A percentile compares a stretch with the other conserved stretches of the same genome.
These are phyloP conservation scores for Syzygium aromaticum DNA, from an alignment of 345 rosid species.

Conservation along the genomic window DNA sequence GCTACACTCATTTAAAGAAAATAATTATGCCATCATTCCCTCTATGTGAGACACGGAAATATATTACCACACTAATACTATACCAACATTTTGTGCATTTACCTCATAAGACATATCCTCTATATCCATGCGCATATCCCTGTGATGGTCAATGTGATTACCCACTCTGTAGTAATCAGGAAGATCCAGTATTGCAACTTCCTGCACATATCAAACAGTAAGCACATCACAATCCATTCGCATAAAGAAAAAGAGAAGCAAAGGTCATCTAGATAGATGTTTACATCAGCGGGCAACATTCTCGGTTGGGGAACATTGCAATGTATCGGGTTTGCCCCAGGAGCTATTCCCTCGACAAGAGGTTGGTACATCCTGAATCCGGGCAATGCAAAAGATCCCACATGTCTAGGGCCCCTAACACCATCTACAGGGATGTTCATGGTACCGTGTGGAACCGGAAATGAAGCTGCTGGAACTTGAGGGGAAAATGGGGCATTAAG, in stretches of 20 bases:
- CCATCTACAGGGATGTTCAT: constrained; percentile 34
- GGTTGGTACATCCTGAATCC: constrained; percentile 43
- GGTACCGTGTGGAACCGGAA: constrained; percentile 23
- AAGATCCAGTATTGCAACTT: constrained; percentile 49
- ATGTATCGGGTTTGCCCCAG: constrained; percentile 34
- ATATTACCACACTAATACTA: background rate
- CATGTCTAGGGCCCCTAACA: constrained; percentile 43
- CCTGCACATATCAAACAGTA: constrained; percentile 31
- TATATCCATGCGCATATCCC: constrained; percentile 90
- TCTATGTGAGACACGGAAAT: background rate
- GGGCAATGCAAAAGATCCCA: constrained; percentile 35
- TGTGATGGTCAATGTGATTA: constrained; percentile 53
- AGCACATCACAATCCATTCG: background rate
- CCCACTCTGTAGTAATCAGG: constrained; percentile 42
- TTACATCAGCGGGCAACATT: constrained; percentile 55
- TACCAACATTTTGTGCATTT: constrained; percentile 1
- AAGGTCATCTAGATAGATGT: background rate
- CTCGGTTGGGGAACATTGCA: constrained; percentile 46
- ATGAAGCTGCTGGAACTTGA: constrained; percentile 39
- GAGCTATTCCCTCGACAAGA: constrained; percentile 17
- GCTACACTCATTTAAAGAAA: background rate
- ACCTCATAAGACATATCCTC: constrained; percentile 94
- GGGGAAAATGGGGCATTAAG: constrained; percentile 36
- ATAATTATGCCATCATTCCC: background rate
- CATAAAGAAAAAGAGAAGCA: background rate